Evolutionary conservation across 2,329 filamentous ascomycete genomes (phyloP).

Genomic region (Didymella arachidicola): DNA sequence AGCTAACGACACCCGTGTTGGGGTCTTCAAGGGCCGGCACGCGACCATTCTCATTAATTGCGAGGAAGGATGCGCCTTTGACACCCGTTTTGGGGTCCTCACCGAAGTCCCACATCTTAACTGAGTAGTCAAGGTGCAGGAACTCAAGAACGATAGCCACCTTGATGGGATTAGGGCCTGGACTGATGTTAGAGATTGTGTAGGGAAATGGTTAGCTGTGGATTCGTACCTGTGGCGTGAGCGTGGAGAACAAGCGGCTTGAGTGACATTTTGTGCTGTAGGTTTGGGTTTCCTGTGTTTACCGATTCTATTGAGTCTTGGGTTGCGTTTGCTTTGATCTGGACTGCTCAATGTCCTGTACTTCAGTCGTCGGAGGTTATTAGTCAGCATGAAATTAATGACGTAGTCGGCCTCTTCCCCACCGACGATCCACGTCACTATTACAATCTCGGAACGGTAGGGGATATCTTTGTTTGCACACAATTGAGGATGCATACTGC

Average conservation of each 20-base stretch:
- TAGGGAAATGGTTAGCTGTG: neutral
- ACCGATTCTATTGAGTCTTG: neutral
- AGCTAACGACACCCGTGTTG: constrained; percentile 46
- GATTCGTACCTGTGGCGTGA: constrained; percentile 1
- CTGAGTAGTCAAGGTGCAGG: constrained; percentile 53
- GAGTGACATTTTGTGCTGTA: constrained; percentile 5
- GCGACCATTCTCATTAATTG: constrained; percentile 53
- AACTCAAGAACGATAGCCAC: constrained; percentile 57
- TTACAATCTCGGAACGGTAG: neutral
- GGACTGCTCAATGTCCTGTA: neutral
- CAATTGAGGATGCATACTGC: no score
- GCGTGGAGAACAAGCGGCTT: constrained; percentile 26
- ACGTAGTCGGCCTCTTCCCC: constrained; percentile 3
- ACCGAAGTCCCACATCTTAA: constrained; percentile 49
- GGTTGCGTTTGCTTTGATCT: neutral
- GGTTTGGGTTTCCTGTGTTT: neutral
- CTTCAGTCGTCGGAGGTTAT: constrained; percentile 2
- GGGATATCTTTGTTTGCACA: neutral
- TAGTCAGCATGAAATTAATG: constrained; percentile 9
- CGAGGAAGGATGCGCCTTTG: constrained; percentile 40
- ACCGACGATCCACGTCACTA: constrained; percentile 4
- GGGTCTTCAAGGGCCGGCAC: constrained; percentile 56
- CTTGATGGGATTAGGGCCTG: constrained; percentile 54
- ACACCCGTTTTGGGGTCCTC: constrained; percentile 45
- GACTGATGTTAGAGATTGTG: neutral